phyloP scores from a whole-genome alignment of 2,329 filamentous ascomycete genomes.

The Penicillium sumatraense region DNA sequence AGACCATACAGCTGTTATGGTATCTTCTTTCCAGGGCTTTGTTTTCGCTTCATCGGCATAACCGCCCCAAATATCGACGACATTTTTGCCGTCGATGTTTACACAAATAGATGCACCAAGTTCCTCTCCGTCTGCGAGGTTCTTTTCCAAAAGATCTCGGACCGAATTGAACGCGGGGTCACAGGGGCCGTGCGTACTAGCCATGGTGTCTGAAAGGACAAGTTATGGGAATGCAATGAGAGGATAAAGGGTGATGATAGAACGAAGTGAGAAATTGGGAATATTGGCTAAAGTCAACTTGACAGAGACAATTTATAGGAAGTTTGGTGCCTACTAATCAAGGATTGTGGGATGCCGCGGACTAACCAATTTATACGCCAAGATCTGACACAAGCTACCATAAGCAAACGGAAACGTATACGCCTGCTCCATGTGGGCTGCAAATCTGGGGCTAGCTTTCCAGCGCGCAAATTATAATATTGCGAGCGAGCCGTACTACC shows the following conservation, averaged over 20 bases:
- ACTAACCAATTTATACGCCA: too few species aligned
- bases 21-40: conserved; percentile 44
- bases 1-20: conserved; percentile 33
- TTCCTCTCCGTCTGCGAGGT: conserved; percentile 46
- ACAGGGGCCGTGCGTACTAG: not conserved
- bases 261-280: not conserved
- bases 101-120: conserved; percentile 50
- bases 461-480: too few species aligned
- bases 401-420: too few species aligned
- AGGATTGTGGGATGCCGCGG: too few species aligned
- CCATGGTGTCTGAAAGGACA: not conserved
- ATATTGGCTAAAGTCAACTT: too few species aligned
- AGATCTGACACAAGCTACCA: too few species aligned
- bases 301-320: too few species aligned
- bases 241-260: not conserved
- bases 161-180: conserved; percentile 39
- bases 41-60: conserved; percentile 28
- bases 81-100: conserved; percentile 54
- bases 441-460: too few species aligned
- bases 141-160: conserved; percentile 38
- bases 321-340: too few species aligned
- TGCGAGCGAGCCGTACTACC: too few species aligned
- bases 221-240: not conserved
- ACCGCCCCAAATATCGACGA: conserved; percentile 50
- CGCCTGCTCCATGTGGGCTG: too few species aligned